These are phyloP conservation scores for Coleophoma crateriformis DNA, from an alignment of 2,329 filamentous ascomycete species.

Conservation along the genomic window DNA sequence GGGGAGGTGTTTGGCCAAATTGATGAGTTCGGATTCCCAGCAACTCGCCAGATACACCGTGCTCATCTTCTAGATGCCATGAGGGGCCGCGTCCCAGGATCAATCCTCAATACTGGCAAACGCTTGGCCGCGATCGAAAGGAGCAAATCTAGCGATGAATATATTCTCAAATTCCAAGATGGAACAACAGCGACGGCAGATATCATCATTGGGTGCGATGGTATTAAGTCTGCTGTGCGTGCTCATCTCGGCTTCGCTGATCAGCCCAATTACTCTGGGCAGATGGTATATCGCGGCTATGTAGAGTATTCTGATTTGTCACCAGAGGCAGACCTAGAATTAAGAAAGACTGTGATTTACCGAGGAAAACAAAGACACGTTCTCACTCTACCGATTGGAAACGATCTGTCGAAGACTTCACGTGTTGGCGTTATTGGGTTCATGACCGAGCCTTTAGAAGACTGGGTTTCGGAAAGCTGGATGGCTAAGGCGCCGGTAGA, in stretches of 20 bases:
- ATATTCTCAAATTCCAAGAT: not conserved
- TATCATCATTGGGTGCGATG: slow-evolving; percentile 1
- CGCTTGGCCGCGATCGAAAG: not conserved
- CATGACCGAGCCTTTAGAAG: not conserved
- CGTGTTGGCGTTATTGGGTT: not conserved
- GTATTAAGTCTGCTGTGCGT: not conserved
- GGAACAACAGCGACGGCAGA: not conserved
- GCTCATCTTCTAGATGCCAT: not conserved
- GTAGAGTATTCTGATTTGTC: not conserved
- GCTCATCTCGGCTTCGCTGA: slow-evolving; percentile 4
- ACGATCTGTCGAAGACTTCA: not conserved
- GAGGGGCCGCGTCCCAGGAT: not conserved
- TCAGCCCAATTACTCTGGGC: slow-evolving; percentile 16
- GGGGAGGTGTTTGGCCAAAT: not conserved
- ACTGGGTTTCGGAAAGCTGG: not conserved
- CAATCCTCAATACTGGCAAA: not conserved
- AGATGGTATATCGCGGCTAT: slow-evolving; percentile 18
- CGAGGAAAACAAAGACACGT: not conserved
- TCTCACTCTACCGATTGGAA: not conserved
- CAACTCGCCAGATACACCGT: not conserved
- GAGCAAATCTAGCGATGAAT: not conserved
- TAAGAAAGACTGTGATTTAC: not conserved
- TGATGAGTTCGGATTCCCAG: not conserved
- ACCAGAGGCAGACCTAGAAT: not conserved
- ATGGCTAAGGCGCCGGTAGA: not conserved